A percentile compares a stretch with the other conserved stretches of the same genome.
Conservation (phyloP, 345 rosid genomes). For the Xanthoceras sorbifolium region DNA sequence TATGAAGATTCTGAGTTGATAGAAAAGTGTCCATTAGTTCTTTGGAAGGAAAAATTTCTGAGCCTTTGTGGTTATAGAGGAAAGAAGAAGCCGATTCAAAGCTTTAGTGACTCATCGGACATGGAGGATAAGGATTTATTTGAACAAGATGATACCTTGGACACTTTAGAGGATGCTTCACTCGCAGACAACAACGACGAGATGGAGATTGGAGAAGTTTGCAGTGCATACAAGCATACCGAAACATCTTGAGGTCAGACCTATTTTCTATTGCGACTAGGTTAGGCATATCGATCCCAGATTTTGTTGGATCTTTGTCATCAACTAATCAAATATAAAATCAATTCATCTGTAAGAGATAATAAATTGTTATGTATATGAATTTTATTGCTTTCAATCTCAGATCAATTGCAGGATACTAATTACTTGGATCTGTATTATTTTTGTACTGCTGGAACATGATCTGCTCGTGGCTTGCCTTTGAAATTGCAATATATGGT, state of each 20-base stretch:
- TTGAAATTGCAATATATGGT: no score
- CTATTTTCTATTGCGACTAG: not conserved
- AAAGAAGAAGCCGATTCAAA: slow-evolving; percentile 52
- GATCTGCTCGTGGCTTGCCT: no score
- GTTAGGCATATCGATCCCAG: not conserved
- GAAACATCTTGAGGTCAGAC: slow-evolving; percentile 21
- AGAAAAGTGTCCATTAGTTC: slow-evolving; percentile 56
- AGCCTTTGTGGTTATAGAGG: slow-evolving; percentile 60
- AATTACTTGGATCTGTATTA: no score
- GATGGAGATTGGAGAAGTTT: slow-evolving; percentile 54
- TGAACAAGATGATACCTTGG: slow-evolving; percentile 36
- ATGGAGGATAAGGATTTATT: slow-evolving; percentile 43
- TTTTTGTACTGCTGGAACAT: no score
- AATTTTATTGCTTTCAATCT: no score
- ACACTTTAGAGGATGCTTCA: slow-evolving; percentile 33
- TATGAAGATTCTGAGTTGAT: slow-evolving; percentile 69
- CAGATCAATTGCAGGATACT: no score
- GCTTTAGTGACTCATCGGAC: slow-evolving; percentile 52
- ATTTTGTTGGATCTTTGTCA: not conserved
- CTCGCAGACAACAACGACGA: slow-evolving; percentile 32
- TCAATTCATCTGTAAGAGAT: no score
- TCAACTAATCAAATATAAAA: not conserved
- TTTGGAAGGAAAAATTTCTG: slow-evolving; percentile 77
- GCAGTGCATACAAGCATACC: slow-evolving; percentile 15
- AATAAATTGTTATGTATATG: no score